Percentiles rank a stretch among this genome's conserved stretches.
Evolutionary conservation across 345 rosid species (phyloP).

Genomic region (Rhodamnia rubescens): DNA sequence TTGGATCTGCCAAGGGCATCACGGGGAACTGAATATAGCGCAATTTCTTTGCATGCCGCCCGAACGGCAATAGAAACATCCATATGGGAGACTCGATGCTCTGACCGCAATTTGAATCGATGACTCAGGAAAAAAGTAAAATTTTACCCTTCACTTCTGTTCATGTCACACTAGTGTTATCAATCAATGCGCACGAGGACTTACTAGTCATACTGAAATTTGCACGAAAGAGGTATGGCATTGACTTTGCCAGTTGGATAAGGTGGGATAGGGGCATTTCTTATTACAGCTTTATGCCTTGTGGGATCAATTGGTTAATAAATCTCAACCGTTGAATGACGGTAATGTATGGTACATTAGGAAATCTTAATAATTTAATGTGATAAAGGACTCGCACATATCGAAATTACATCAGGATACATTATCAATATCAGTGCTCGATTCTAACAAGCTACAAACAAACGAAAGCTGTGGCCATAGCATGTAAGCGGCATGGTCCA

Average conservation of each 20-base stretch:
- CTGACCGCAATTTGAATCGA: too few relatives aligned
- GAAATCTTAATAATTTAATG: background rate
- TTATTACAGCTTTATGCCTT: background rate
- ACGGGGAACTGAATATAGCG: background rate
- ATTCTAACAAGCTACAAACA: background rate
- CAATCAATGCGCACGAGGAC: accelerated
- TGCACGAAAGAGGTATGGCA: background rate
- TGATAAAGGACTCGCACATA: background rate
- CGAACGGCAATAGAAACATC: background rate
- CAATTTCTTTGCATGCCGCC: background rate
- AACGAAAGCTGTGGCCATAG: background rate
- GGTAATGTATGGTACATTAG: background rate
- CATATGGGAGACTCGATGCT: too few relatives aligned
- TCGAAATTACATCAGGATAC: background rate
- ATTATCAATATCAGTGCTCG: too few relatives aligned
- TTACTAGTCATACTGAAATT: background rate
- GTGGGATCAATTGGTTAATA: background rate
- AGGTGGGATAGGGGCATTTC: background rate
- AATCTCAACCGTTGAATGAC: background rate
- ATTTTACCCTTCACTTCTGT: background rate
- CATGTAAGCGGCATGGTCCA: too few relatives aligned
- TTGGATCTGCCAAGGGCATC: background rate
- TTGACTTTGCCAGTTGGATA: background rate
- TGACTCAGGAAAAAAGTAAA: too few relatives aligned
- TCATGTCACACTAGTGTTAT: background rate